phyloP scores from a whole-genome alignment of 305 asterid genomes.

The Andrographis paniculata region DNA sequence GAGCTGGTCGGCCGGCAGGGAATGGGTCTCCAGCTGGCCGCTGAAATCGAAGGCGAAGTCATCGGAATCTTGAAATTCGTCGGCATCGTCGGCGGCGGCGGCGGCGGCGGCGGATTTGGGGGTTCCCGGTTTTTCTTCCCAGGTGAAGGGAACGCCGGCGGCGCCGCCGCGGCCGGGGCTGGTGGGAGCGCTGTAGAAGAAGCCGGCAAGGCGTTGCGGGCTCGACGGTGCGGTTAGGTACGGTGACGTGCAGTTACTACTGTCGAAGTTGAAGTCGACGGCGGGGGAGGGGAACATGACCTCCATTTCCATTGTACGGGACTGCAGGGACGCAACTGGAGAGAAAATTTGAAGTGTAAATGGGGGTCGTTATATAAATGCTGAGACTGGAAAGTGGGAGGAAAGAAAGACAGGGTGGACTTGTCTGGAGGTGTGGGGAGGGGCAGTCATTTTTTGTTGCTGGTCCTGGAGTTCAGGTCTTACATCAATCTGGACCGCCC shows the following conservation, averaged over 20 bases:
- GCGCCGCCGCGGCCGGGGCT: constrained; percentile 54
- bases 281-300: constrained; percentile 42
- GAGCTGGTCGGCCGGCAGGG: constrained; percentile 72
- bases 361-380: constrained; percentile 24
- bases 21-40: constrained; percentile 39
- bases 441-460: no score
- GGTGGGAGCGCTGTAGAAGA: constrained; percentile 70
- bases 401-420: constrained; percentile 12
- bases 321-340: background rate
- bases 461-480: no score
- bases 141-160: constrained; percentile 30
- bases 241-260: constrained; percentile 60
- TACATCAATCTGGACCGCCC: no score
- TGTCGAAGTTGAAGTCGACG: constrained; percentile 48
- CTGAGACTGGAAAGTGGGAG: constrained; percentile 26
- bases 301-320: constrained; percentile 28
- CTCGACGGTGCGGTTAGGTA: constrained; percentile 74
- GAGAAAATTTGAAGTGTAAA: background rate
- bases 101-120: constrained; percentile 30
- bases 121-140: constrained; percentile 52
- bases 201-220: constrained; percentile 41
- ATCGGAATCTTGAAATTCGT: constrained; percentile 22
- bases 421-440: no score
- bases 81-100: constrained; percentile 23
- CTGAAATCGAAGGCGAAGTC: constrained; percentile 80